Percentiles rank a stretch among this genome's conserved stretches.
Conservation (phyloP, 208 protist species). For the Acanthamoeba sp. region DNA sequence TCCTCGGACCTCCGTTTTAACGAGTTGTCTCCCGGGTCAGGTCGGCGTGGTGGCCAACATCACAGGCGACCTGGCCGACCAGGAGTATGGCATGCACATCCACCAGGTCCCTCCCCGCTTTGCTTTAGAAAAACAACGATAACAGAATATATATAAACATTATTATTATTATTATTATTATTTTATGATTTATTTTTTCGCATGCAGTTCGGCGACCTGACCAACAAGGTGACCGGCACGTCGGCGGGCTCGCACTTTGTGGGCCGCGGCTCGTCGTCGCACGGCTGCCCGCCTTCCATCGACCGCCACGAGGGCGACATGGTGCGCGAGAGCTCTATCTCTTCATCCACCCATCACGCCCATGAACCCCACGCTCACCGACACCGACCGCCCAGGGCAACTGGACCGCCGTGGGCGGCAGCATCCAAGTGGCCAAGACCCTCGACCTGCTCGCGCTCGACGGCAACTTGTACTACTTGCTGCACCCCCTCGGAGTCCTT, state of each 20-base stretch:
- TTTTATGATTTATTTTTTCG: not conserved
- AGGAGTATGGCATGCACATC: not conserved
- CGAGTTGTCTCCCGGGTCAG: not conserved
- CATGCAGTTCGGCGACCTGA: constrained; percentile 1
- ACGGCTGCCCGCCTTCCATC: not conserved
- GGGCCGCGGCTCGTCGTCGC: not conserved
- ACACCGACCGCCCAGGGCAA: not conserved
- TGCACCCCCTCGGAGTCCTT: not conserved
- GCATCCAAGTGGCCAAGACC: not conserved
- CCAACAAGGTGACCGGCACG: not conserved
- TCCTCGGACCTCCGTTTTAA: too few species aligned
- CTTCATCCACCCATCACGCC: too few species aligned
- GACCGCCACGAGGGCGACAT: constrained; percentile 45
- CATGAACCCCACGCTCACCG: too few species aligned
- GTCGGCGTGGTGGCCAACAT: not conserved
- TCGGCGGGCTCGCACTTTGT: not conserved
- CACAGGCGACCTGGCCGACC: not conserved
- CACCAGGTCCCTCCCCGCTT: not conserved
- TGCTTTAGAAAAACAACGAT: not conserved
- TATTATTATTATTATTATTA: not conserved
- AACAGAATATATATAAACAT: too few species aligned
- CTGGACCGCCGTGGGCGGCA: not conserved
- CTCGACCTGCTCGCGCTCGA: constrained; percentile 17
- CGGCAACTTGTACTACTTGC: not conserved
- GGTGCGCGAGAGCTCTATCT: not conserved